Conservation (phyloP, 192 early-diverging fungal species). For the Coemansia erecta region DNA sequence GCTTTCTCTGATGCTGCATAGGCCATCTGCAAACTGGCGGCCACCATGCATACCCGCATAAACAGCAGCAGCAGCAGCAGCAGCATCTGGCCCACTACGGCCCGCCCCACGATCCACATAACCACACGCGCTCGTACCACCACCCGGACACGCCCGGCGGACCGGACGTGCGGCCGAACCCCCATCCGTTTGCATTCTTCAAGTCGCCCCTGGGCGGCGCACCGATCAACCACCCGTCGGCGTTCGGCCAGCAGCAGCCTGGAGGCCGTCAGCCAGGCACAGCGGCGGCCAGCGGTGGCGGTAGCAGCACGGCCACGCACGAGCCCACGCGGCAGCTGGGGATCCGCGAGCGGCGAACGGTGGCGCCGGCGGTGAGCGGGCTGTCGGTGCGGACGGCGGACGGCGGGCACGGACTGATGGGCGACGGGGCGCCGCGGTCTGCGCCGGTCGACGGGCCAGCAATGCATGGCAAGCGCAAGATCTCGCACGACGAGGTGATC, state of each 20-base stretch:
- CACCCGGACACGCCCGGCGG: constrained; percentile 54
- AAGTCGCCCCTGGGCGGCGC: constrained; percentile 43
- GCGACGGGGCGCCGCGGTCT: constrained; percentile 32
- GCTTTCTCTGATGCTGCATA: not conserved
- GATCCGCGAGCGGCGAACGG: constrained; percentile 21
- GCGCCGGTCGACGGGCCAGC: constrained; percentile 49
- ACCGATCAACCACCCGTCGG: constrained; percentile 48
- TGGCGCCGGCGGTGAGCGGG: constrained; percentile 43
- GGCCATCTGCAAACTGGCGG: not conserved
- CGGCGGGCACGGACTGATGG: not conserved
- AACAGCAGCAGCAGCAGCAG: constrained; percentile 14
- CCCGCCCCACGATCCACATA: constrained; percentile 14
- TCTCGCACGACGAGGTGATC: constrained; percentile 53
- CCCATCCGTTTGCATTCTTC: constrained; percentile 53
- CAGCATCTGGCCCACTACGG: constrained; percentile 16
- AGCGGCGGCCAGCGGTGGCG: constrained; percentile 5
- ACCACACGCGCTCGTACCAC: constrained; percentile 37
- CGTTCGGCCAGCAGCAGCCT: constrained; percentile 13
- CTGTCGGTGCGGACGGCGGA: constrained; percentile 35
- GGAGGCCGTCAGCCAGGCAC: constrained; percentile 3
- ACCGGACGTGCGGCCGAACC: constrained; percentile 20
- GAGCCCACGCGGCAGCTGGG: constrained; percentile 6
- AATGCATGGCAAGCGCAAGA: constrained; percentile 35
- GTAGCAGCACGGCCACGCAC: constrained; percentile 1
- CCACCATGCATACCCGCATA: not conserved